These are phyloP conservation scores for Candida labiduridarum DNA, from an alignment of 1,139 yeast species.

Conservation along the genomic window DNA sequence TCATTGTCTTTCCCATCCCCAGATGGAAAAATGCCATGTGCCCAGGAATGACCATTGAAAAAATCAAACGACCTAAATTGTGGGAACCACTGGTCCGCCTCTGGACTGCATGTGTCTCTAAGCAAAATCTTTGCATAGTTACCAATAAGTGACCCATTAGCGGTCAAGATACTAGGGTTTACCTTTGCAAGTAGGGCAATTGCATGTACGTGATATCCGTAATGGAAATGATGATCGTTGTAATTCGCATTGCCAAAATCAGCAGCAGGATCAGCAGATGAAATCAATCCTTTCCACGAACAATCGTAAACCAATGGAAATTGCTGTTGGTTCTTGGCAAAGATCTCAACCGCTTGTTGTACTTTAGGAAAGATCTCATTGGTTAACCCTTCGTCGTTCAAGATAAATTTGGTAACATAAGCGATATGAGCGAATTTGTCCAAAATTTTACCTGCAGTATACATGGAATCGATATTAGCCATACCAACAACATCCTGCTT, in stretches of 20 bases:
- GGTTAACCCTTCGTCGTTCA: conserved; percentile 52
- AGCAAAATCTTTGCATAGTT: conserved; percentile 38
- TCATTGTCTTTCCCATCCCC: conserved; percentile 53
- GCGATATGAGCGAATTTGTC: conserved; percentile 77
- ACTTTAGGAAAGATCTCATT: conserved; percentile 47
- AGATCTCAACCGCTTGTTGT: conserved; percentile 61
- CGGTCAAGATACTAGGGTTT: conserved; percentile 42
- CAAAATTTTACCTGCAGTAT: conserved; percentile 71
- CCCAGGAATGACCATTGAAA: conserved; percentile 52
- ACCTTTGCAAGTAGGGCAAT: conserved; percentile 64
- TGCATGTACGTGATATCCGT: conserved; percentile 76
- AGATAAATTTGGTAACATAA: conserved; percentile 59
- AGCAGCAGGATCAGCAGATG: conserved; percentile 65
- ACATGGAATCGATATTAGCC: conserved; percentile 73
- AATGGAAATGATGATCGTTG: conserved; percentile 84
- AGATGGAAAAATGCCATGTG: conserved; percentile 47
- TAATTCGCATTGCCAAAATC: conserved; percentile 80
- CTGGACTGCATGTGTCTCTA: conserved; percentile 46
- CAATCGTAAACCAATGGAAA: conserved; percentile 67
- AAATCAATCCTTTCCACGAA: conserved; percentile 74
- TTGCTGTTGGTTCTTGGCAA: conserved; percentile 57
- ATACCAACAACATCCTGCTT: conserved; percentile 55
- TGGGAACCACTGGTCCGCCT: conserved; percentile 39
- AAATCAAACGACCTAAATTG: conserved; percentile 47
- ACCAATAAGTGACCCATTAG: conserved; percentile 28